Evolutionary conservation across 306 rosid genomes (phyloP).

Genomic region (Vachellia pachyceras): DNA sequence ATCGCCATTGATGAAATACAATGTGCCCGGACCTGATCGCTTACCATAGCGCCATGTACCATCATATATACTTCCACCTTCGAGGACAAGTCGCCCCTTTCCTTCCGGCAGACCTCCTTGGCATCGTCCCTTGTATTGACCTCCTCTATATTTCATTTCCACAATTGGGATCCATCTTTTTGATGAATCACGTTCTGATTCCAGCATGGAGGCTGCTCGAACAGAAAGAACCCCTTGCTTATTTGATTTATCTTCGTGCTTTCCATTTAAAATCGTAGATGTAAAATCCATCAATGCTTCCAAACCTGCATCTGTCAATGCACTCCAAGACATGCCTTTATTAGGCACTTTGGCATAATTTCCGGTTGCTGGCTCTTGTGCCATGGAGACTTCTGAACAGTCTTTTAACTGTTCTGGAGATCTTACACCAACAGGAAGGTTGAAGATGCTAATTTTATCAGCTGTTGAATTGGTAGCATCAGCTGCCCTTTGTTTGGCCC

Average conservation of each 20-base stretch:
- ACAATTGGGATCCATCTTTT: conserved; percentile 86
- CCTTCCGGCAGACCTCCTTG: conserved; percentile 99
- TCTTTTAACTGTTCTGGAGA: conserved; percentile 69
- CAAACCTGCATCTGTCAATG: conserved; percentile 59
- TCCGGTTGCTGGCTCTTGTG: conserved; percentile 50
- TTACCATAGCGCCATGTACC: conserved; percentile 93
- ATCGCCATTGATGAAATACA: conserved; percentile 90
- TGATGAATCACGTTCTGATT: conserved; percentile 90
- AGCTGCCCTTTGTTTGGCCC: conserved; percentile 80
- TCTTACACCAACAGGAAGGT: conserved; percentile 93
- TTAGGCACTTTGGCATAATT: conserved; percentile 50
- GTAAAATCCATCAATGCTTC: conserved; percentile 76
- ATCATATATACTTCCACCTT: conserved; percentile 91
- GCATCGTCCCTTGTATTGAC: conserved; percentile 85
- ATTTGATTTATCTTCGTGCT: conserved; percentile 58
- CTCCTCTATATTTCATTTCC: conserved; percentile 94
- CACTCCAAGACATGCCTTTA: conserved; percentile 50
- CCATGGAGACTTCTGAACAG: conserved; percentile 43
- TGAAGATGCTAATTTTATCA: conserved; percentile 68
- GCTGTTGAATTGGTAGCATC: conserved; percentile 48
- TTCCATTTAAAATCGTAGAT: conserved; percentile 67
- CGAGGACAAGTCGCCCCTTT: conserved; percentile 85
- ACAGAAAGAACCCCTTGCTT: conserved; percentile 75
- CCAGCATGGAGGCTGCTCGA: conserved; percentile 98
- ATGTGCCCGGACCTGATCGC: conserved; percentile 88